phyloP scores from a whole-genome alignment of 2,329 filamentous ascomycete species.

The Penicillium fuscoglaucum region DNA sequence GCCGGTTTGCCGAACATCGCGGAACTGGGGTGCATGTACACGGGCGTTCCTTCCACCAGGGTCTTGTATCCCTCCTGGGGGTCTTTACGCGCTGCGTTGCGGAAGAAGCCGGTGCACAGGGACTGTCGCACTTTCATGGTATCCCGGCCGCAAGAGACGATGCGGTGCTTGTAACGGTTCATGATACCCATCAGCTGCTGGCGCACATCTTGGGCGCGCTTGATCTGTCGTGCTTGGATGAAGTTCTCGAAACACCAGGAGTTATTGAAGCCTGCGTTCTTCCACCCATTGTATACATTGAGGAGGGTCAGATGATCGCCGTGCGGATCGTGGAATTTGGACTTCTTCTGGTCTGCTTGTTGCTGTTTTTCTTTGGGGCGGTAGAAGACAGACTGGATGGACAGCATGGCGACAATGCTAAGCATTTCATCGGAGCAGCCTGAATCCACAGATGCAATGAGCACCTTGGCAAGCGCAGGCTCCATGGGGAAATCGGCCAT shows the following conservation, averaged over 20 bases:
- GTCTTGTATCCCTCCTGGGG: conserved; percentile 98
- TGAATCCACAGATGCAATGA: conserved; percentile 84
- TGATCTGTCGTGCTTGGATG: conserved; percentile 87
- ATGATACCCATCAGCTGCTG: conserved; percentile 93
- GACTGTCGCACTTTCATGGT: conserved; percentile 86
- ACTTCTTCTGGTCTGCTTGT: conserved; percentile 94
- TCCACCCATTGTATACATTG: conserved; percentile 98
- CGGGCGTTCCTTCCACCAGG: conserved; percentile 88
- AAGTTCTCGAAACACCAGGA: conserved; percentile 99
- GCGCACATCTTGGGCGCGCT: conserved; percentile 85
- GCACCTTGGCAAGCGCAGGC: conserved; percentile 81
- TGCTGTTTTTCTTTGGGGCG: conserved; percentile 96
- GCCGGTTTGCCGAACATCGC: conserved; percentile 93
- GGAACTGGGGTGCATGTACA: conserved; percentile 89
- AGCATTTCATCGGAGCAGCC: conserved; percentile 92
- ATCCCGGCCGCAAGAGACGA: conserved; percentile 82
- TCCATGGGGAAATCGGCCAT: conserved; percentile 99
- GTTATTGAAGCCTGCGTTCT: conserved; percentile 74
- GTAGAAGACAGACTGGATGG: conserved; percentile 83
- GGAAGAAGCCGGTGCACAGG: conserved; percentile 91
- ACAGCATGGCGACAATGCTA: conserved; percentile 92
- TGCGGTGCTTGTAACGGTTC: conserved; percentile 79
- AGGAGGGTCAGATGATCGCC: conserved; percentile 93
- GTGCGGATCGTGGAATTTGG: conserved; percentile 93
- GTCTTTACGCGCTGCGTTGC: conserved; percentile 91